Percentiles rank a stretch among this genome's conserved stretches.
phyloP scores from a whole-genome alignment of 352 stramenopile genomes.

The Pythium monospermum region DNA sequence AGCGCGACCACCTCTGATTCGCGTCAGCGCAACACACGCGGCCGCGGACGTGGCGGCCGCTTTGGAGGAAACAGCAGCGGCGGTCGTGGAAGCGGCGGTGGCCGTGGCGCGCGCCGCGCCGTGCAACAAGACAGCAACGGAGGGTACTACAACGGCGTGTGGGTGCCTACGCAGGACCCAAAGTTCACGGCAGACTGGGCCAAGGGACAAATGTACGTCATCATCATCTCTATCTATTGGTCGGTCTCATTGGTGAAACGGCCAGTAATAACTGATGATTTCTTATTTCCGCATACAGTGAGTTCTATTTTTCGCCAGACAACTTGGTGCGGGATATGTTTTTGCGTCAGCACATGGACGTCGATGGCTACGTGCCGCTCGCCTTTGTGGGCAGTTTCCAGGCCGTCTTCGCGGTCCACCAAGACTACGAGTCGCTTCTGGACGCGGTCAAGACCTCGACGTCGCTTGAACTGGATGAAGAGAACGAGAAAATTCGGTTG shows the following conservation, averaged over 20 bases:
- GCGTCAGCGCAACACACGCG: constrained; percentile 13
- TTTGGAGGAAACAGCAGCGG: constrained; percentile 10
- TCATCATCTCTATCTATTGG: background rate
- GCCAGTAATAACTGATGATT: background rate
- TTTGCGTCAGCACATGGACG: constrained; percentile 81
- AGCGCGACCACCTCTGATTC: too few species aligned
- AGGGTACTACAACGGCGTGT: constrained; percentile 73
- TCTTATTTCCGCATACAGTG: constrained; percentile 26
- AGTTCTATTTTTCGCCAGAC: constrained; percentile 84
- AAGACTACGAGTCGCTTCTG: constrained; percentile 79
- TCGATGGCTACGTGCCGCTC: constrained; percentile 84
- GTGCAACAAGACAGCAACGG: constrained; percentile 49
- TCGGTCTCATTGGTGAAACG: background rate
- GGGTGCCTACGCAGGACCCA: constrained; percentile 64
- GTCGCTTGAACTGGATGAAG: constrained; percentile 72
- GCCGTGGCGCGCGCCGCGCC: constrained; percentile 32
- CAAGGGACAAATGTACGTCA: constrained; percentile 78
- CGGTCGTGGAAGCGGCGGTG: constrained; percentile 14
- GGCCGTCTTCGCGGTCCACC: constrained; percentile 79
- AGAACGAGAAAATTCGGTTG: constrained; percentile 89
- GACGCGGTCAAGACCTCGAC: constrained; percentile 64
- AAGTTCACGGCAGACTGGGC: constrained; percentile 75
- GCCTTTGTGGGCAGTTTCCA: constrained; percentile 89
- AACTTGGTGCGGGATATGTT: constrained; percentile 86
- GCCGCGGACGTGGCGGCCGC: constrained; percentile 29